Evolutionary conservation across 192 early-diverging fungal species (phyloP), one percentile per base, ranked within the genome.

Genomic region (Gamsiella multidivaricata): DNA sequence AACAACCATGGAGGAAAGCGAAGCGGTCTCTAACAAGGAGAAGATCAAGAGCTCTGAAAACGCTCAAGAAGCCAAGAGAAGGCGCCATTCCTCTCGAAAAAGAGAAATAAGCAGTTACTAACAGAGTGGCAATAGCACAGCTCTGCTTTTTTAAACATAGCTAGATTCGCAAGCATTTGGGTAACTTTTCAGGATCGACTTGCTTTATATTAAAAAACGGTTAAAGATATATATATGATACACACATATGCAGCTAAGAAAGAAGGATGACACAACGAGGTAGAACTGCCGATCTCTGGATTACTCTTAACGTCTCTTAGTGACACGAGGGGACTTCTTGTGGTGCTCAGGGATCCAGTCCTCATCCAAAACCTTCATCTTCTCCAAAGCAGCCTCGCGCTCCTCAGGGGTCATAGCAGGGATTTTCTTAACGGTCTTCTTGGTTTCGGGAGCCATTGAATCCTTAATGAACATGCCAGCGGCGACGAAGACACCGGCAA

Each of bases 311-410:
- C 74, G 74, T 55, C 74, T 60, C 74, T 69, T 78, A 37, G 43
- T 47, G 22, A 68, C 74, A 23, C 66, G 65, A 46, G 74, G 74
- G 42, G 74, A 78, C 66, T 78, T 78, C 74, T 78, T 78, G 74
- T 78, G 74, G 61, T 78, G 58, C 74, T 78, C 74, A 25, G 74
- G 74, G 66, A 78, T 78, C 74, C 74, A 78, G 74, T 69, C 66
- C 66, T 78, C 74, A 32, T 78, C 74, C 74, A 78, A 58, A 23
- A 64, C 61, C 28, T 78, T 78, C 65, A 63, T 69, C 65, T 78
- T 78, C 61, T 78, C 74, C 54, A 69, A 23, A 11, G 74, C 74
- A 57, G 74, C 66, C 61, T 69, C 66, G 22, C 74, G 74, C 57
- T 78, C 74, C 61, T 78, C 74, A 47, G 74, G 60, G 28, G 74